phyloP scores from a whole-genome alignment of 768 basidiomycete species.

The Collybia nuda region DNA sequence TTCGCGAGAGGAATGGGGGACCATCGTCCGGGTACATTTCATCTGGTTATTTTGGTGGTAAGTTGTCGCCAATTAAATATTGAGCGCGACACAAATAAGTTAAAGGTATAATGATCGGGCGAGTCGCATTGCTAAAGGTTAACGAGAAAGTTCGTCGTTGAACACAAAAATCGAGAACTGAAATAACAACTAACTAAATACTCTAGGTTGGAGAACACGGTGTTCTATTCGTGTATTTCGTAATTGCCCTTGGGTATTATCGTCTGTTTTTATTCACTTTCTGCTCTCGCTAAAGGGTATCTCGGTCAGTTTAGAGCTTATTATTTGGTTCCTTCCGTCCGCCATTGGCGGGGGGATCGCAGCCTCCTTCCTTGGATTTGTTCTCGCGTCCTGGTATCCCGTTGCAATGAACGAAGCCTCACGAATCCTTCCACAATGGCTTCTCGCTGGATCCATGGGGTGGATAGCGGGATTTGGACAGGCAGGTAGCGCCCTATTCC shows the following conservation, averaged over 20 bases:
- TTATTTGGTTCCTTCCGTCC: slow-evolving; percentile 70
- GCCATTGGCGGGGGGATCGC: slow-evolving; percentile 64
- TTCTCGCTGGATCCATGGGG: slow-evolving; percentile 63
- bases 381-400: slow-evolving; percentile 76
- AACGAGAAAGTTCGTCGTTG: slow-evolving; percentile 42
- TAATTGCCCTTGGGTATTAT: slow-evolving; percentile 42
- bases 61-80: neutral
- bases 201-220: slow-evolving; percentile 53
- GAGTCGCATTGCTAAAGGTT: slow-evolving; percentile 55
- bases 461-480: slow-evolving; percentile 72
- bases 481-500: slow-evolving; percentile 70
- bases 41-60: slow-evolving; percentile 23
- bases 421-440: slow-evolving; percentile 66
- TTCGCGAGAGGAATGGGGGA: slow-evolving; percentile 31
- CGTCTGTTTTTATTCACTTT: neutral
- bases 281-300: too few relatives aligned
- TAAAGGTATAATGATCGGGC: slow-evolving; percentile 55
- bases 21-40: slow-evolving; percentile 28
- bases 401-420: slow-evolving; percentile 71
- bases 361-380: slow-evolving; percentile 60
- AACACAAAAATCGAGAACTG: neutral
- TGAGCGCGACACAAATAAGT: neutral
- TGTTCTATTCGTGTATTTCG: slow-evolving; percentile 50
- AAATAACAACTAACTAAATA: neutral
- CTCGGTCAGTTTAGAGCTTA: slow-evolving; percentile 48